Evolutionary conservation across 257 asterid genomes (phyloP).

Genomic region (Haberlea rhodopensis): DNA sequence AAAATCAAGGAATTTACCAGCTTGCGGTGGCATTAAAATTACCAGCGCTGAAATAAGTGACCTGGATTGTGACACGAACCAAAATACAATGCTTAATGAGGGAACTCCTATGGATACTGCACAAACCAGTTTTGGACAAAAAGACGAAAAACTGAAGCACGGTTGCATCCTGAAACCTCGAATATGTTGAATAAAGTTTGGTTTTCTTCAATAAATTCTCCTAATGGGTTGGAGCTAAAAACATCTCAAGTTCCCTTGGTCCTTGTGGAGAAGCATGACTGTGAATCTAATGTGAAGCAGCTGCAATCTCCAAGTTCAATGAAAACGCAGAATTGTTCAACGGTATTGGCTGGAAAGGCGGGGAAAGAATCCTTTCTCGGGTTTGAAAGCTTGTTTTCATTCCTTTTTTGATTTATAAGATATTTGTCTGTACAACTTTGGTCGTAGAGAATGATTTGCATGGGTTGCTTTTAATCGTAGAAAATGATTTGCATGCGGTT

Average conservation of each 20-base stretch:
- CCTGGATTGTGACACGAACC: conserved; percentile 24
- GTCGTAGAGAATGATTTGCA: no score
- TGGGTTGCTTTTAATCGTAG: no score
- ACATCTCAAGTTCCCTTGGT: conserved; percentile 18
- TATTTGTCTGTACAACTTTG: no score
- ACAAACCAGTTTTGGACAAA: conserved; percentile 5
- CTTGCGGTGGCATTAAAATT: conserved; percentile 26
- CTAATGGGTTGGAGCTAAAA: conserved; percentile 13
- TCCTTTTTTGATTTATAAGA: conserved; percentile 41
- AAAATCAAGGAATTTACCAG: conserved; percentile 38
- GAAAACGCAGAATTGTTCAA: conserved; percentile 39
- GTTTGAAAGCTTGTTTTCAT: conserved; percentile 73
- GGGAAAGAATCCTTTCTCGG: conserved; percentile 55
- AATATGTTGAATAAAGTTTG: conserved; percentile 14
- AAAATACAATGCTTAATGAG: conserved; percentile 12
- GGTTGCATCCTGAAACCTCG: conserved; percentile 14
- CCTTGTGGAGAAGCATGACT: conserved; percentile 22
- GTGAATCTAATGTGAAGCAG: conserved; percentile 23
- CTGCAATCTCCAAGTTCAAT: conserved; percentile 38
- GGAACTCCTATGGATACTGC: conserved; percentile 2
- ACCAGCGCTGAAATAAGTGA: conserved; percentile 21
- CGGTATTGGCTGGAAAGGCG: conserved; percentile 32
- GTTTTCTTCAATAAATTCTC: conserved; percentile 20
- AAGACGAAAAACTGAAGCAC: conserved; percentile 21
- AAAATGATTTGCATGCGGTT: no score